These are phyloP conservation scores for Erythrobasidium hasegawianum DNA, from an alignment of 1,284 basidiomycete genomes.

Conservation along the genomic window DNA sequence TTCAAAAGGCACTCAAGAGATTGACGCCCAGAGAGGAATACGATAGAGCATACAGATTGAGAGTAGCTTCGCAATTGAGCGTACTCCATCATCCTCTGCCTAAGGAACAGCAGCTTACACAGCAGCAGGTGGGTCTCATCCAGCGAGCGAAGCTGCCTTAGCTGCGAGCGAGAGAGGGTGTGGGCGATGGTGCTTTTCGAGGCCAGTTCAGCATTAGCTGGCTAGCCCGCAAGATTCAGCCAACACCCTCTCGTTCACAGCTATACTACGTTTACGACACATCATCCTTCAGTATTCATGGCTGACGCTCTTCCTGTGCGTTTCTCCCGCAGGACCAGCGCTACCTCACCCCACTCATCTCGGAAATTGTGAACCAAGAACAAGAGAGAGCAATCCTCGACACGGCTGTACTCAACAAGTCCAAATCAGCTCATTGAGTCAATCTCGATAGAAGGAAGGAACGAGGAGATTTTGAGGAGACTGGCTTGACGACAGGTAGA, in stretches of 20 bases:
- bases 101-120: slow-evolving; percentile 76
- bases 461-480: no score
- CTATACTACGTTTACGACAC: no score
- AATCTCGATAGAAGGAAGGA: no score
- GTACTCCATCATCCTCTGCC: slow-evolving; percentile 77
- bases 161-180: neutral
- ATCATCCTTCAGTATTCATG: no score
- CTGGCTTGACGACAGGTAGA: no score
- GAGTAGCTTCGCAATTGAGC: slow-evolving; percentile 74
- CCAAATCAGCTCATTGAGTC: no score
- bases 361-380: slow-evolving; percentile 71
- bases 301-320: slow-evolving; percentile 10
- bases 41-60: slow-evolving; percentile 88
- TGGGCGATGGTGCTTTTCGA: neutral
- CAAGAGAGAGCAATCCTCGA: slow-evolving; percentile 82
- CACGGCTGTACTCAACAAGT: slow-evolving; percentile 49
- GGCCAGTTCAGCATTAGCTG: neutral
- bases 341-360: slow-evolving; percentile 79
- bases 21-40: slow-evolving; percentile 75
- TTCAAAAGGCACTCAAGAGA: slow-evolving; percentile 83
- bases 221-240: neutral
- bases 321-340: slow-evolving; percentile 68
- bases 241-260: neutral
- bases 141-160: neutral
- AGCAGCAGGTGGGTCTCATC: slow-evolving; percentile 63